Percentiles rank a stretch among this genome's conserved stretches.
phyloP scores from a whole-genome alignment of 2,329 filamentous ascomycete genomes.

The Juglanconis juglandina region DNA sequence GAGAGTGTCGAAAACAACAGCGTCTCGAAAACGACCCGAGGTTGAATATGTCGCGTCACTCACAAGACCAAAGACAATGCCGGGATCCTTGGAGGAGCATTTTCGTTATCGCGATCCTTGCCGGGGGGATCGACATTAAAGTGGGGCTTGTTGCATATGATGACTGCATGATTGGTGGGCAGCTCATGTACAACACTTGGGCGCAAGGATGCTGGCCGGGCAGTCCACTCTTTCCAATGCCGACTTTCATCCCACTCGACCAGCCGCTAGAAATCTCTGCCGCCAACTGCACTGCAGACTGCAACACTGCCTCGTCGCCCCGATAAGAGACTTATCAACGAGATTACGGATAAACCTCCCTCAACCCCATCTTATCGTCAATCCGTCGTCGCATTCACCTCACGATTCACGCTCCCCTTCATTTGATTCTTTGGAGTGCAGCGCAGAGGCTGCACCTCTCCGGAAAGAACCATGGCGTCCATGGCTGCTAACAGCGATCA shows the following conservation, averaged over 20 bases:
- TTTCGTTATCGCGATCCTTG: neutral
- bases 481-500: conserved; percentile 50
- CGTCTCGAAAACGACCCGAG: no score
- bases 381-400: conserved; percentile 4
- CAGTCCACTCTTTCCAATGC: neutral
- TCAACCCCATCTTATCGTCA: conserved; percentile 9
- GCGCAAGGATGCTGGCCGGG: neutral
- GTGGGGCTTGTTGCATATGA: neutral
- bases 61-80: neutral
- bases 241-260: neutral
- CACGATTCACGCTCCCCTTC: neutral
- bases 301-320: no score
- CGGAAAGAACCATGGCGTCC: conserved; percentile 44
- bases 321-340: conserved; percentile 1
- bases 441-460: conserved; percentile 11
- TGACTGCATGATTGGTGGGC: neutral
- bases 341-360: neutral
- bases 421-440: neutral
- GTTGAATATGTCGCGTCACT: neutral
- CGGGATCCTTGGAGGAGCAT: neutral
- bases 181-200: neutral
- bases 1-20: no score
- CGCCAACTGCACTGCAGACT: no score
- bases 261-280: neutral
- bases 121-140: neutral